Percentiles rank a stretch among this genome's conserved stretches.
Conservation (phyloP, 306 rosid genomes). For the Adenanthera pavonina region DNA sequence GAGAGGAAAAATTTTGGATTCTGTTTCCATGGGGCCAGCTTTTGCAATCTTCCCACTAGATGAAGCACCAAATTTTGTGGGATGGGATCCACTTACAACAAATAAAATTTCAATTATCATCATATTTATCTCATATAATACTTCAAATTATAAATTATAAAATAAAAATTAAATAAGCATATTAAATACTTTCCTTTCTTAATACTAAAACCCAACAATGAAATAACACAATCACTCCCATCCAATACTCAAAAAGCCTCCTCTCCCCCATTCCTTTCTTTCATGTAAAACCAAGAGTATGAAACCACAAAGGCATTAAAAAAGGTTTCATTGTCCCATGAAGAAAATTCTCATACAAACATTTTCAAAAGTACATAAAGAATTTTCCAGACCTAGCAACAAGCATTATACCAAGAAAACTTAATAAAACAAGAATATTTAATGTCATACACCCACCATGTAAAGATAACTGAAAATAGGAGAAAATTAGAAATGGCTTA, state of each 20-base stretch:
- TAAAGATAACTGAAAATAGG: not conserved
- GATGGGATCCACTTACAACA: slow-evolving; percentile 17
- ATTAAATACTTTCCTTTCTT: not conserved
- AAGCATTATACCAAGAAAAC: not conserved
- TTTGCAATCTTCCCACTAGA: slow-evolving; percentile 3
- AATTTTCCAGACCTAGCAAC: not conserved
- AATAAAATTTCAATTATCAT: slow-evolving; percentile 16
- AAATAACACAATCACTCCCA: not conserved
- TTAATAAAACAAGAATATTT: not conserved
- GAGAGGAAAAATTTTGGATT: slow-evolving; percentile 1
- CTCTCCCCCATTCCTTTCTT: not conserved
- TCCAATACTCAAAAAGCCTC: not conserved
- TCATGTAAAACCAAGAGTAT: not conserved
- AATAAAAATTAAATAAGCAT: not conserved
- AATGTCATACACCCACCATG: not conserved
- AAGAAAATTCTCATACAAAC: slow-evolving; percentile 15
- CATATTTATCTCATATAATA: not conserved
- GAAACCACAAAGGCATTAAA: not conserved
- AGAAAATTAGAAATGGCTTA: not conserved
- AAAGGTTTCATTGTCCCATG: slow-evolving; percentile 2
- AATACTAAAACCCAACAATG: slow-evolving; percentile 13
- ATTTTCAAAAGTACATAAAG: not conserved
- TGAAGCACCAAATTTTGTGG: slow-evolving; percentile 8
- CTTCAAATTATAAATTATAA: not conserved
- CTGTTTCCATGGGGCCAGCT: slow-evolving; percentile 6